Evolutionary conservation across 805 yeast genomes (phyloP).

Genomic region (Suhomyces canberraensis): DNA sequence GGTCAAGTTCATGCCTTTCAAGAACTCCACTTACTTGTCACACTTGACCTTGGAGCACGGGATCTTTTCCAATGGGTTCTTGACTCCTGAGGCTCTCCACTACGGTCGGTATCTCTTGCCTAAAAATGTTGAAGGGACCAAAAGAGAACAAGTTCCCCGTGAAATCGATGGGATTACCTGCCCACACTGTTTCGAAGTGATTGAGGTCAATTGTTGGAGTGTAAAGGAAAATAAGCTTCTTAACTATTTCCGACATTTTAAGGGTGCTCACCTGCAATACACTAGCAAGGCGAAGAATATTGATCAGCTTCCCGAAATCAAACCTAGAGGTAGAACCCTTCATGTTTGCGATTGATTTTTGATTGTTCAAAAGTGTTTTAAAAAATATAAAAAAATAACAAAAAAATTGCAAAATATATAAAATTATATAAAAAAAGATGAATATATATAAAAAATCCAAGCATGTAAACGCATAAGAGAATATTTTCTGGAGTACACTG

Average conservation of each 20-base stretch:
- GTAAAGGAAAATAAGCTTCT: conserved; percentile 24
- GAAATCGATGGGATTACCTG: conserved; percentile 25
- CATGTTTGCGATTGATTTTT: conserved; percentile 5
- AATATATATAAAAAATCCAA: no score
- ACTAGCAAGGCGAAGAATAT: conserved; percentile 2
- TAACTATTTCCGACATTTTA: conserved; percentile 30
- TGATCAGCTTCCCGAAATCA: conserved; percentile 4
- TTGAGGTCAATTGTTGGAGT: conserved; percentile 29
- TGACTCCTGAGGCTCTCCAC: conserved; percentile 30
- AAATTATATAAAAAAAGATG: no score
- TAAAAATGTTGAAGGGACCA: conserved; percentile 11
- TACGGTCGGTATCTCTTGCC: conserved; percentile 23
- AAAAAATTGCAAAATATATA: no score
- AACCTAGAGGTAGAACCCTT: conserved; percentile 8
- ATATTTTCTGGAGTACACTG: no score
- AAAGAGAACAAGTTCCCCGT: conserved; percentile 12
- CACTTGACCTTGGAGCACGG: conserved; percentile 36
- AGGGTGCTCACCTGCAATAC: conserved; percentile 12
- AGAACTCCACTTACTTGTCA: conserved; percentile 31
- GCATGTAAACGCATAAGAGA: no score
- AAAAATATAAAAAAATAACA: no score
- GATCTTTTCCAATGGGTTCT: conserved; percentile 26
- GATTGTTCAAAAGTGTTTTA: no score
- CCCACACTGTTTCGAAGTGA: conserved; percentile 23
- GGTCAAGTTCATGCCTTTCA: conserved; percentile 29